phyloP scores from a whole-genome alignment of 306 rosid species.

The Cicer chorassanicum region DNA sequence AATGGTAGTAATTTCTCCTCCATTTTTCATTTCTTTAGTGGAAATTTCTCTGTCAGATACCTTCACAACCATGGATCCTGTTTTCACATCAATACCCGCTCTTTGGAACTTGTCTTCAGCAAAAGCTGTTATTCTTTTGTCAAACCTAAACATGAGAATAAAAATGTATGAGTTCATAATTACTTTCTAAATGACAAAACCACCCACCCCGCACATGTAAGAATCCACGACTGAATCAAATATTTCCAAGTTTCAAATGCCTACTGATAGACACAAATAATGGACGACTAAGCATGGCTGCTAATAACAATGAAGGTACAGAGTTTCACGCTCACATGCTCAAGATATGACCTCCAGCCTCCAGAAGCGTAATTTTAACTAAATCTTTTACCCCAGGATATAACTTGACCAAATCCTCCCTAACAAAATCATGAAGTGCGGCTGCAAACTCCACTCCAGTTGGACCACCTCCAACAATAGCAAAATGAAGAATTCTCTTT shows the following conservation, averaged over 20 bases:
- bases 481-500: constrained; percentile 94
- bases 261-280: constrained; percentile 37
- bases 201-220: constrained; percentile 5
- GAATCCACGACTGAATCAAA: constrained; percentile 36
- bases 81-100: constrained; percentile 88
- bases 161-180: constrained; percentile 1
- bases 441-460: constrained; percentile 99
- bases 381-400: constrained; percentile 78
- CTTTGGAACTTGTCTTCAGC: constrained; percentile 83
- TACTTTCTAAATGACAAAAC: constrained; percentile 9
- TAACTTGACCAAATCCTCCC: constrained; percentile 72
- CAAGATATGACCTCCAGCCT: constrained; percentile 90
- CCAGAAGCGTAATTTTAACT: constrained; percentile 86
- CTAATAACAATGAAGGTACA: constrained; percentile 12
- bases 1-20: constrained; percentile 63
- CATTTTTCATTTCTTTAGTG: constrained; percentile 86
- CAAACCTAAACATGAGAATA: constrained; percentile 70
- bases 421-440: constrained; percentile 88
- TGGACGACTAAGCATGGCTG: constrained; percentile 7
- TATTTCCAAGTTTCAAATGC: constrained; percentile 54
- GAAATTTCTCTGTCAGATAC: constrained; percentile 81
- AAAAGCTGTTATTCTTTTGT: constrained; percentile 89
- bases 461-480: constrained; percentile 99
- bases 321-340: constrained; percentile 62
- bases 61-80: constrained; percentile 94